These are phyloP conservation scores for Trametes meyenii DNA, from an alignment of 768 basidiomycete species.

Conservation along the genomic window DNA sequence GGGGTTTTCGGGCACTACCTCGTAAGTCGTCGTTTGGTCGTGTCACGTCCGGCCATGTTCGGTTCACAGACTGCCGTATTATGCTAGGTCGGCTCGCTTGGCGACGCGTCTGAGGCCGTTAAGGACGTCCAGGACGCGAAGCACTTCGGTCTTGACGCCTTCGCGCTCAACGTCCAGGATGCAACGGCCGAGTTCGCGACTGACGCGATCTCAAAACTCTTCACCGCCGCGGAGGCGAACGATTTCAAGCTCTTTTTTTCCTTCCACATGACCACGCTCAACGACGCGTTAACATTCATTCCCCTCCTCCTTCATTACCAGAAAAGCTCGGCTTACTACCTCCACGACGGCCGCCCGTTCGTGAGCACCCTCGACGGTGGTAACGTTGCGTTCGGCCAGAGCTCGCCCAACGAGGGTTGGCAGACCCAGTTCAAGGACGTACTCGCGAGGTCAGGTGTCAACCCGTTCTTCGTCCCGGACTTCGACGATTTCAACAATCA, in stretches of 20 bases:
- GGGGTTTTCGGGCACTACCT: conserved; percentile 10
- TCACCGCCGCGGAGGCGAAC: background rate
- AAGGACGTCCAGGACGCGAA: conserved; percentile 1
- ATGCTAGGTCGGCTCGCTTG: background rate
- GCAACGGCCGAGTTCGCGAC: background rate
- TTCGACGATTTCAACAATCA: conserved; percentile 36
- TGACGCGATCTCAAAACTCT: background rate
- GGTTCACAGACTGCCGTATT: background rate
- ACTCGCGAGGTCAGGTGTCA: conserved; percentile 49
- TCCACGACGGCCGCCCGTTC: conserved; percentile 50
- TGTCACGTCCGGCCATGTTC: background rate
- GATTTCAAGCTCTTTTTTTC: conserved; percentile 64
- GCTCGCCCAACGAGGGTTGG: conserved; percentile 50
- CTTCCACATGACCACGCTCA: conserved; percentile 65
- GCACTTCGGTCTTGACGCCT: background rate
- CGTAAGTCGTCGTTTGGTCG: background rate
- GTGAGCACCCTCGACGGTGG: conserved; percentile 64
- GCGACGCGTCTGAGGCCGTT: background rate
- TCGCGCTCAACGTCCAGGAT: conserved; percentile 1
- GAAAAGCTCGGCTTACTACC: conserved; percentile 44
- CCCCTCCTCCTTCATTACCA: conserved; percentile 34
- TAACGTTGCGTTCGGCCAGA: conserved; percentile 61
- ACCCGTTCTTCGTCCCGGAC: conserved; percentile 64
- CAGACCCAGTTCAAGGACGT: conserved; percentile 38
- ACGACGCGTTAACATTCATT: conserved; percentile 1